Evolutionary conservation across 768 basidiomycete genomes (phyloP), one percentile per base, ranked within the genome.

Genomic region (Mrakia gelida): DNA sequence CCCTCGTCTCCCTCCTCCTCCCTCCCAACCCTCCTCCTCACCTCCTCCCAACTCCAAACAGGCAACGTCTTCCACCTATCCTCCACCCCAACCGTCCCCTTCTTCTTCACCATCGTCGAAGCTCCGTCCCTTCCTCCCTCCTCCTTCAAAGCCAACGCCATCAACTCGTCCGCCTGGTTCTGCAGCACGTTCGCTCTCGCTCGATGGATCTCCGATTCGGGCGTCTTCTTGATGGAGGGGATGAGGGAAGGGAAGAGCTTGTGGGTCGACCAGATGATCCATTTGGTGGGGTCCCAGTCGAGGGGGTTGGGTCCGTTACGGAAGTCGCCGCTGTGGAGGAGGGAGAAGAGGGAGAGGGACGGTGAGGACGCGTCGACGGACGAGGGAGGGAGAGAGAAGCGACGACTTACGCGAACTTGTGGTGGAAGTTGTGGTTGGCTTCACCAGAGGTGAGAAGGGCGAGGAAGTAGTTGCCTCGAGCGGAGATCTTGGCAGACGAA

Each of bases 231-330:
- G 77, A 84, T 80, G 8, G 82, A 72, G 23, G 84, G 83, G 1
- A 83, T 81, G 63, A 84, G 70, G 3, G 83, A 81, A 0, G 84
- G 84, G 81, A 80, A 82, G 32, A 32, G 49, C 26, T 56, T 81
- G 80, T 89, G 84, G 16, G 92, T 85, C 7, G 84, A 70, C 30
- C 88, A 82, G 61, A 92, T 92, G 62, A 90, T 87, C 92, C 91
- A 92, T 85, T 92, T 92, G 2, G 91, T 91, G 0, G 92, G 91
- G 83, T 93, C 92, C 91, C 91, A 93, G 80, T 91, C 91, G 34
- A 86, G 83, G 10, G 78, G 68, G 28, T 84, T 81, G 23, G 82
- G 82, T 26, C 82, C 91, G 28, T 91, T 91, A 34, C 91, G 88
- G 84, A 89, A 92, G 83, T 93, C 92, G 59, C 81, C 82, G 34